These are phyloP conservation scores for Nepenthes mirabilis DNA, from an alignment of 148 eudicot genomes.

Conservation along the genomic window DNA sequence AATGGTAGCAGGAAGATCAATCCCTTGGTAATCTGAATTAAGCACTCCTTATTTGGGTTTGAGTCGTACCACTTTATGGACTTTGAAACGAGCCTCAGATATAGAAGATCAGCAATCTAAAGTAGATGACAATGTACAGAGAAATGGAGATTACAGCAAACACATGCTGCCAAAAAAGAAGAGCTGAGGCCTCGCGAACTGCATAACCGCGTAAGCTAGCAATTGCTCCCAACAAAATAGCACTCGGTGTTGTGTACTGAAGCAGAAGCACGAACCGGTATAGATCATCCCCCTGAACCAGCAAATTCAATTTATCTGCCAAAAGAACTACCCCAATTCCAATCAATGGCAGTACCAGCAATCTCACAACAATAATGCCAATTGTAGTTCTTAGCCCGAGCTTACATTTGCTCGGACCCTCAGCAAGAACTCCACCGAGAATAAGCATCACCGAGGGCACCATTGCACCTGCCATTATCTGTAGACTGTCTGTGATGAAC, in stretches of 20 bases:
- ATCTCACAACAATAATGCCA: slow-evolving; percentile 56
- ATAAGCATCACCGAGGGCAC: slow-evolving; percentile 76
- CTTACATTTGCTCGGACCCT: slow-evolving; percentile 66
- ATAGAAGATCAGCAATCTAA: slow-evolving; percentile 32
- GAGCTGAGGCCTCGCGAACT: slow-evolving; percentile 74
- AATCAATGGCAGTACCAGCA: slow-evolving; percentile 57
- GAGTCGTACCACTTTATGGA: no score
- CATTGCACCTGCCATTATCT: slow-evolving; percentile 69
- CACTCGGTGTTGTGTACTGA: slow-evolving; percentile 84
- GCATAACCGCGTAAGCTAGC: slow-evolving; percentile 94
- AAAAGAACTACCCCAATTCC: slow-evolving; percentile 55
- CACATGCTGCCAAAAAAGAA: slow-evolving; percentile 86
- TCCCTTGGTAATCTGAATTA: no score
- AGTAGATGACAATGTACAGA: slow-evolving; percentile 45
- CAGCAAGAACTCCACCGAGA: slow-evolving; percentile 84
- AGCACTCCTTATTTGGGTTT: no score
- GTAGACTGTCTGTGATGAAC: slow-evolving; percentile 50
- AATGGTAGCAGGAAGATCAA: no score
- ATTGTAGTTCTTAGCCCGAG: slow-evolving; percentile 55
- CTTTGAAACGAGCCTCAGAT: slow-evolving; percentile 7
- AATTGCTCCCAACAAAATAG: slow-evolving; percentile 84
- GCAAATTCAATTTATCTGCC: slow-evolving; percentile 34
- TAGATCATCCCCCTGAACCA: slow-evolving; percentile 59
- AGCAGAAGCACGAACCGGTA: slow-evolving; percentile 62
- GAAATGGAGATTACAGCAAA: slow-evolving; percentile 53